These are phyloP conservation scores for Lentinula sp. DNA, from an alignment of 768 basidiomycete genomes.

Conservation along the genomic window DNA sequence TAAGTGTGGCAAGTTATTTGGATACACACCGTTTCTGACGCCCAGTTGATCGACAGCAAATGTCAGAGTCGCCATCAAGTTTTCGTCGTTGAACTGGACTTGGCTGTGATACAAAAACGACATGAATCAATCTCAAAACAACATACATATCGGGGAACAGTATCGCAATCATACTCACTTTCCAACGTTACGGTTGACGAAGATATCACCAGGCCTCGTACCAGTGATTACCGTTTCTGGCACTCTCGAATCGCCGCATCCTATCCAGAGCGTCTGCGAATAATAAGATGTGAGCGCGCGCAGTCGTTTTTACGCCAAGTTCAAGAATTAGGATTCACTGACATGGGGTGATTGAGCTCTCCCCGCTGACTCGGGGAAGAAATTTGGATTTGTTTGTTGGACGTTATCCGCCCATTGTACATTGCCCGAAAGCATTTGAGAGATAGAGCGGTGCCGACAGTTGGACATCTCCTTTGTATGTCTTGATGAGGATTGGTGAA, in stretches of 20 bases:
- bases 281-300: background rate
- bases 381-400: background rate
- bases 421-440: background rate
- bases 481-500: background rate
- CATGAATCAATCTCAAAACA: too few species aligned
- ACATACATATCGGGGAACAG: background rate
- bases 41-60: slow-evolving; percentile 69
- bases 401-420: background rate
- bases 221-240: slow-evolving; percentile 71
- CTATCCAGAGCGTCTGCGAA: slow-evolving; percentile 66
- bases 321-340: background rate
- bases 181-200: slow-evolving; percentile 83
- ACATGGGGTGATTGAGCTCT: background rate
- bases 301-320: background rate
- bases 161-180: slow-evolving; percentile 45
- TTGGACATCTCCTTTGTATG: background rate
- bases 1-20: slow-evolving; percentile 24
- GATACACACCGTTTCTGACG: slow-evolving; percentile 67
- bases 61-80: slow-evolving; percentile 60
- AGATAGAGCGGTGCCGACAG: background rate
- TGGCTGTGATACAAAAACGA: slow-evolving; percentile 39
- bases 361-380: background rate
- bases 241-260: slow-evolving; percentile 81
- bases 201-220: slow-evolving; percentile 71
- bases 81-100: slow-evolving; percentile 67